These are phyloP conservation scores for Symmetrospora coprosmae DNA, from an alignment of 768 basidiomycete genomes.

Conservation along the genomic window DNA sequence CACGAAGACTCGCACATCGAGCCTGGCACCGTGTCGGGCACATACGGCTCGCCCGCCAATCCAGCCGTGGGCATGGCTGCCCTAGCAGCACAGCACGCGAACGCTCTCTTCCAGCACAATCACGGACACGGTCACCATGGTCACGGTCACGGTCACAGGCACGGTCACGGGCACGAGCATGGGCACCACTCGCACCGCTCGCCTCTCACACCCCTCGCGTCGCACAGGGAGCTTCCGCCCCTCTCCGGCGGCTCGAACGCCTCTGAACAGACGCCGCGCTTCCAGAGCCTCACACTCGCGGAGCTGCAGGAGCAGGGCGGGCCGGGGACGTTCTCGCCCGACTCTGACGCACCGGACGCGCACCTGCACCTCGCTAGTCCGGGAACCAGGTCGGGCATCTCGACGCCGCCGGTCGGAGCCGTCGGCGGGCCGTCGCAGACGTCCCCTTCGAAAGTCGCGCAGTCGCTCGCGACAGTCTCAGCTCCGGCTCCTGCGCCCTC, in stretches of 20 bases:
- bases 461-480: background rate
- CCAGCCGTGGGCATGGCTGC: background rate
- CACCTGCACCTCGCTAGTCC: background rate
- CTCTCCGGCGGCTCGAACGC: no score
- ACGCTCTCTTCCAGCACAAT: background rate
- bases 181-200: background rate
- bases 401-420: no score
- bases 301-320: conserved; percentile 15
- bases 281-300: background rate
- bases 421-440: no score
- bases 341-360: background rate
- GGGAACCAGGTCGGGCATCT: background rate
- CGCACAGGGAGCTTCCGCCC: no score
- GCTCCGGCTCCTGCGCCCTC: background rate
- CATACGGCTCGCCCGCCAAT: conserved; percentile 12
- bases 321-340: background rate
- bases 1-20: conserved; percentile 14
- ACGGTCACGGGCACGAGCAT: background rate
- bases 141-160: background rate
- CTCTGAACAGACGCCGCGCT: conserved; percentile 12
- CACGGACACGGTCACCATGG: background rate
- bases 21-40: conserved; percentile 8
- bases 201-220: no score
- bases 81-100: background rate
- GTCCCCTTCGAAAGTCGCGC: background rate